Evolutionary conservation across 495 filamentous ascomycete species (phyloP).

Genomic region (Neurospora pannonica): DNA sequence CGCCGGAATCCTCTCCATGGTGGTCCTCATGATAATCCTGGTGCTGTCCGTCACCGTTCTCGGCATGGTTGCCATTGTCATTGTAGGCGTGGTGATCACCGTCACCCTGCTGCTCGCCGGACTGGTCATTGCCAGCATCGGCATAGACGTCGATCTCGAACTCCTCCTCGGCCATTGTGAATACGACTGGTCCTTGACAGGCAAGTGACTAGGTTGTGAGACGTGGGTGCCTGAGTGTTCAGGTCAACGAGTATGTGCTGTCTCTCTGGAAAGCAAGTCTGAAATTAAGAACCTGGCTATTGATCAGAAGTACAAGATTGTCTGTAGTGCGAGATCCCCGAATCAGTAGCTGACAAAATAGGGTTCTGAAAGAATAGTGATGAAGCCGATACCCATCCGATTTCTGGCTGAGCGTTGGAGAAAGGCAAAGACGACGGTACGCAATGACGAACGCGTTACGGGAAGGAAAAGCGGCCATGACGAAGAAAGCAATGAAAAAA

Average conservation of each 20-base stretch:
- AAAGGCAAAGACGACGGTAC: background rate
- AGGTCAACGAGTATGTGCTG: conserved; percentile 6
- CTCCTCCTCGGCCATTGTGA: conserved; percentile 61
- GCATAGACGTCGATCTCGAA: conserved; percentile 99
- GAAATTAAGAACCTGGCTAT: conserved; percentile 21
- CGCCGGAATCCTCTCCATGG: conserved; percentile 37
- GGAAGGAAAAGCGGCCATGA: conserved; percentile 1
- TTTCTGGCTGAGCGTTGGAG: background rate
- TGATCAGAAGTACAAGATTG: conserved; percentile 25
- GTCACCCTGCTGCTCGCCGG: conserved; percentile 20
- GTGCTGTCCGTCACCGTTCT: conserved; percentile 34
- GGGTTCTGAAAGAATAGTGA: background rate
- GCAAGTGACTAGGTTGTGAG: background rate
- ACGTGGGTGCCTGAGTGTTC: background rate
- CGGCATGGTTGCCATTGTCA: conserved; percentile 54
- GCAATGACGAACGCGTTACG: background rate
- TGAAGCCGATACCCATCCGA: background rate
- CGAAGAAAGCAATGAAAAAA: conserved; percentile 7
- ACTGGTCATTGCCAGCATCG: conserved; percentile 51
- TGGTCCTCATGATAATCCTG: conserved; percentile 28
- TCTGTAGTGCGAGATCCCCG: conserved; percentile 11
- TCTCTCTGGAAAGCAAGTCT: conserved; percentile 11
- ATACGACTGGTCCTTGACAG: background rate
- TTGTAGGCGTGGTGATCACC: conserved; percentile 89
- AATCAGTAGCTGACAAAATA: conserved; percentile 15